These are phyloP conservation scores for Fusarium sp. DNA, from an alignment of 2,329 filamentous ascomycete species.

Conservation along the genomic window DNA sequence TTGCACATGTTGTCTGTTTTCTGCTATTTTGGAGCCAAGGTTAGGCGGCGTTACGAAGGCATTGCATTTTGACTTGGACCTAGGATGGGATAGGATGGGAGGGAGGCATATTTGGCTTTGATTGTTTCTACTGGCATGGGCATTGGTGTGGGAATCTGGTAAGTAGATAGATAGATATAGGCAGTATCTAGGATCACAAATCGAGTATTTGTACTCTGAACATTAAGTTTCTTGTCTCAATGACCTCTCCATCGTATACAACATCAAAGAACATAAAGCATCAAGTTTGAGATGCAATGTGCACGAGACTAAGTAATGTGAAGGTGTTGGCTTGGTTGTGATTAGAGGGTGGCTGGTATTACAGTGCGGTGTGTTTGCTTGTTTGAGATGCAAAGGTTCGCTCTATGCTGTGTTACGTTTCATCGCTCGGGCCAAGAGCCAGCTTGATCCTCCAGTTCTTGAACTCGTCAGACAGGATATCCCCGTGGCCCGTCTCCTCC, in stretches of 20 bases:
- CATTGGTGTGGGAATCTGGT: neutral
- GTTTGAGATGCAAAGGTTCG: neutral
- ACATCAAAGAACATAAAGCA: neutral
- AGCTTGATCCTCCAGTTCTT: constrained; percentile 77
- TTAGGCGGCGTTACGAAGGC: constrained; percentile 26
- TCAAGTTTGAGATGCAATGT: neutral
- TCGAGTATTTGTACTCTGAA: neutral
- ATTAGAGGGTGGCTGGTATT: neutral
- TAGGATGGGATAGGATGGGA: constrained; percentile 11
- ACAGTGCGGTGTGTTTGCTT: neutral
- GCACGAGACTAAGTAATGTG: neutral
- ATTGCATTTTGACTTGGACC: constrained; percentile 22
- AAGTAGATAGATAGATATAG: constrained; percentile 32
- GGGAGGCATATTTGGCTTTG: constrained; percentile 23
- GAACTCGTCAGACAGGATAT: constrained; percentile 82
- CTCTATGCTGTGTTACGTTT: constrained; percentile 12
- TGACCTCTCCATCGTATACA: too few relatives aligned
- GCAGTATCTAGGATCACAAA: constrained; percentile 17
- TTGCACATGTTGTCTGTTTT: constrained; percentile 20
- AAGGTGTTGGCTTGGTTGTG: neutral
- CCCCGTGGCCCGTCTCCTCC: constrained; percentile 77
- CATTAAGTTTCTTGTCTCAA: neutral
- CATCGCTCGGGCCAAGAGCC: constrained; percentile 48
- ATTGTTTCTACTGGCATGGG: constrained; percentile 6
- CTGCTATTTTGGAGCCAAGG: constrained; percentile 23